Evolutionary conservation across 108 stramenopile species (phyloP), one percentile per base, ranked within the genome.

Genomic region (Tribonema minus): DNA sequence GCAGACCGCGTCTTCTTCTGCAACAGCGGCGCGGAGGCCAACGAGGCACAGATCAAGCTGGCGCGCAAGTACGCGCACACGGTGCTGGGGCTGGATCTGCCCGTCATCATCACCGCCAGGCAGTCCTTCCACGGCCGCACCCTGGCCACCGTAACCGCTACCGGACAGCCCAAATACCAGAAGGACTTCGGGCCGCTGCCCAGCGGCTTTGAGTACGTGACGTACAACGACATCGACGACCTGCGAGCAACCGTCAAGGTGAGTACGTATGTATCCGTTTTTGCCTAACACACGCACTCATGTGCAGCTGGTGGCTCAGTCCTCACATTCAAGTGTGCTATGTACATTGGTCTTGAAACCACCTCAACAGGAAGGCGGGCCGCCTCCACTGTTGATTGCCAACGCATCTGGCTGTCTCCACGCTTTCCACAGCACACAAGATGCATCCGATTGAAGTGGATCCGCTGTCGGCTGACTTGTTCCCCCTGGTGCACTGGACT

Each of bases 1-100:
- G 91, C 91, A 31, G 93, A 95, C 72, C 95, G 94, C 88, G 97
- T 87, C 35, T 98, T 98, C 87, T 98, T 98, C 85, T 98, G 96
- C 86, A 98, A 98, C 83, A 90, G 89, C 1, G 97, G 97, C 4
- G 96, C 93, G 5, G 97, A 98, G 82, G 92, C 94, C 67, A 96
- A 95, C 75, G 97, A 98, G 86, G 97, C 91, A 0, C 95, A 94
- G 30, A 93, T 98, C 71, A 98, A 98, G 73, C 82, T 92, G 37
- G 91, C 95, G 31, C 91, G 95, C 67, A 89, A 91, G 76, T 89
- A 93, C 80, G 94, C 92, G 5, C 61, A 64, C 61, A 65, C 58
- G 62, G 63, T 63, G 68, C 67, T 68, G 59, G 76, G 80, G 37
- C 32, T 82, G 20, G 77, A 72, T 40, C 86, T 93, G 76, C 96